phyloP scores from a whole-genome alignment of 495 filamentous ascomycete species.

The Staphylotrichum tortipilum region DNA sequence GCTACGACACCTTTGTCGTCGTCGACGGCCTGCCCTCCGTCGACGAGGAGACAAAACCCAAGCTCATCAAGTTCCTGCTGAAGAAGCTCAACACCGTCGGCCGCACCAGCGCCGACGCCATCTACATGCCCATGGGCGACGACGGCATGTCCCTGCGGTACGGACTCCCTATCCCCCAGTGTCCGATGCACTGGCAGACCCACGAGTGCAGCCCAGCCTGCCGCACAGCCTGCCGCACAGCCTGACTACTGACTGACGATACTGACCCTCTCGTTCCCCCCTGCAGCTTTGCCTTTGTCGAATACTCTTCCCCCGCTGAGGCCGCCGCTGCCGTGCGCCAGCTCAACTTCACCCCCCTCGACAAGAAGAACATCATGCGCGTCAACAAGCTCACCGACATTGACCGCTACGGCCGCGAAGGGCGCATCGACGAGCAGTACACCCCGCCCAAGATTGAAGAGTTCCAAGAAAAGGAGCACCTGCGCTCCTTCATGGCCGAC shows the following conservation, averaged over 20 bases:
- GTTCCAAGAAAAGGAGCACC: constrained; percentile 86
- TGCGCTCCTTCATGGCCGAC: constrained; percentile 87
- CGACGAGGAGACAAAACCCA: constrained; percentile 70
- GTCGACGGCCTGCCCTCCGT: constrained; percentile 89
- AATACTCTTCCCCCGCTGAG: constrained; percentile 88
- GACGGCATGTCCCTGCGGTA: constrained; percentile 77
- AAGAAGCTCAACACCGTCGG: constrained; percentile 82
- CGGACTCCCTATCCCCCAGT: no score
- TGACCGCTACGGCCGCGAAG: constrained; percentile 89
- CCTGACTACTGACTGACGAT: constrained; percentile 1
- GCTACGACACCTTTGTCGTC: constrained; percentile 90
- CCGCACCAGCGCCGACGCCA: constrained; percentile 71
- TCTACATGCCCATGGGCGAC: constrained; percentile 87
- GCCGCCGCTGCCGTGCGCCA: constrained; percentile 78
- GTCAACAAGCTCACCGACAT: constrained; percentile 99
- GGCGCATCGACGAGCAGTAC: constrained; percentile 85
- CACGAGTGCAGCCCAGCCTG: no score
- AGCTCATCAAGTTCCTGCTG: constrained; percentile 87
- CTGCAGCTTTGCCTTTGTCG: constrained; percentile 81
- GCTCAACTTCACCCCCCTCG: constrained; percentile 73
- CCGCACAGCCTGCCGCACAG: no score
- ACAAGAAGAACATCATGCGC: constrained; percentile 87
- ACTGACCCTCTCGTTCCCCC: no score
- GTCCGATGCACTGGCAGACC: no score
- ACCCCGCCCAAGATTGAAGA: constrained; percentile 63